Base-by-base conservation (phyloP, 495 filamentous ascomycete species). In the Aspergillus leporis region DNA sequence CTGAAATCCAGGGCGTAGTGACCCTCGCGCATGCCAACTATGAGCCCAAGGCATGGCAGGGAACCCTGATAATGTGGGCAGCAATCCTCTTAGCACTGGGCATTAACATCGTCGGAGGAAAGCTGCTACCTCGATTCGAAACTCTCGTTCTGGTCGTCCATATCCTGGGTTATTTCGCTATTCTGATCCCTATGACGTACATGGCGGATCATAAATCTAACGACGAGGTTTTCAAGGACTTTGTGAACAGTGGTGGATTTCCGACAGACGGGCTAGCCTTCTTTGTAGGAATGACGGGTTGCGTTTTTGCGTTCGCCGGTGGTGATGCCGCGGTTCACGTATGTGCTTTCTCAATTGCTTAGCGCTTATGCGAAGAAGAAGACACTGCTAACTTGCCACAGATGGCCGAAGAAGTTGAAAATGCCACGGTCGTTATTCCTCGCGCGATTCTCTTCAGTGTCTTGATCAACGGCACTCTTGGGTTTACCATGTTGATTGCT, bases 371-470 rank as follows among this genome's bases (percentile, higher is more conserved):
- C 5, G 16, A 14, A n/a, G 16, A 41, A n/a, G n/a, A n/a, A n/a
- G n/a, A n/a, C n/a, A n/a, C n/a, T 16, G n/a, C 31, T 55, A 22
- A 48, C 28, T 5, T 19, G 21, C 13, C 3, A 2, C 48, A 82
- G 70, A 82, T 83, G 79, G 71, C 80, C 30, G 81, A 85, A 59
- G 82, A 85, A 60, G 75, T 81, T 30, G 58, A 71, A 8, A 73
- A 77, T 50, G 80, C 81, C 1, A 62, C 76, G 5, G 46, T 73
- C 0, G 70, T 76, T 0, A 71, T 84, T 0, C 81, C 81, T 0
- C 72, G 66, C n/a, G 76, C 78, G 0, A 74, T 84, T 47, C 66
- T 84, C 21, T 68, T 69, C 5, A 78, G 74, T 16, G 73, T 77
- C 0, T 19, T 76, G 7, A 67, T 82, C 52, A 84, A 83, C 50